phyloP scores from a whole-genome alignment of 129 eudicot genomes.

The Flaveria ramosissima region DNA sequence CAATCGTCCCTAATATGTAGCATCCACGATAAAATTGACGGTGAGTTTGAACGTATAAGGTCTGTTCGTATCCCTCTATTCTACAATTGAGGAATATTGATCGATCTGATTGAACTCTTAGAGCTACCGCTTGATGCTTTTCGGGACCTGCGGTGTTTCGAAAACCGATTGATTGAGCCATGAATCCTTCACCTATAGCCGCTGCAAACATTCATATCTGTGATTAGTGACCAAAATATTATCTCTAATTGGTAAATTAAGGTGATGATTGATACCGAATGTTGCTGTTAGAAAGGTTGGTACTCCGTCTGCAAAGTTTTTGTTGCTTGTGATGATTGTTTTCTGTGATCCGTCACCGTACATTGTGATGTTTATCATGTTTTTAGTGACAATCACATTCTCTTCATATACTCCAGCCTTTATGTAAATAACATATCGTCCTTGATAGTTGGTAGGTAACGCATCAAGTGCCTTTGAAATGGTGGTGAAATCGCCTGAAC shows the following conservation, averaged over 20 bases:
- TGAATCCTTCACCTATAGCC: conserved; percentile 67
- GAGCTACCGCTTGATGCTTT: conserved; percentile 80
- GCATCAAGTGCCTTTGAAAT: conserved; percentile 51
- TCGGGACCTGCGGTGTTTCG: conserved; percentile 83
- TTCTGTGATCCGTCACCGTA: conserved; percentile 84
- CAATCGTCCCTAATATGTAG: conserved; percentile 62
- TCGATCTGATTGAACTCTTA: conserved; percentile 65
- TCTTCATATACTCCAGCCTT: conserved; percentile 75
- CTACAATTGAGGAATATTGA: conserved; percentile 73
- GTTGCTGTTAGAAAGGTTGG: conserved; percentile 74
- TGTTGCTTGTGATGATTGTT: conserved; percentile 65
- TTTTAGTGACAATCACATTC: conserved; percentile 56
- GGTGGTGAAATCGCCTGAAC: conserved; percentile 57
- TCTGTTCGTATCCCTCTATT: conserved; percentile 72
- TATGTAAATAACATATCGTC: conserved; percentile 56
- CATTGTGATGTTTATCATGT: conserved; percentile 70
- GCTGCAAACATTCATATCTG: conserved; percentile 42
- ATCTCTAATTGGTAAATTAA: too few relatives aligned
- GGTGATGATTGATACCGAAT: conserved; percentile 41
- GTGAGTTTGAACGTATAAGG: conserved; percentile 70
- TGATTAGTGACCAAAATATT: neutral
- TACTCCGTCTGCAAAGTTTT: conserved; percentile 62
- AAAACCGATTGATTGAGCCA: conserved; percentile 68
- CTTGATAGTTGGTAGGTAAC: conserved; percentile 46
- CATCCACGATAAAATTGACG: conserved; percentile 74